Conservation (phyloP, 2,329 filamentous ascomycete genomes). For the Penicillium corylophilum region DNA sequence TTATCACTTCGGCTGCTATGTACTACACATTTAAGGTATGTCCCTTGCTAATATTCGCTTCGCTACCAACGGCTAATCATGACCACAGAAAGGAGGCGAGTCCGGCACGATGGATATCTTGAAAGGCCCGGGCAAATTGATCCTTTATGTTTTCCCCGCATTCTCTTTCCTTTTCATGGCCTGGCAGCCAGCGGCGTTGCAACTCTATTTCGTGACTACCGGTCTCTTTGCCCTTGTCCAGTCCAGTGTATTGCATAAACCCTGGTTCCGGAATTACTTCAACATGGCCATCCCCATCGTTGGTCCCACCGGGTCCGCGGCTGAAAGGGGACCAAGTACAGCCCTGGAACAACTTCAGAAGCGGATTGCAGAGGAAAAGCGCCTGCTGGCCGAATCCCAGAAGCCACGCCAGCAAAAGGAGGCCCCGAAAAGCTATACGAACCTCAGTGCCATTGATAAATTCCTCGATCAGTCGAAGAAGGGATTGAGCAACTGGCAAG, state of each 20-base stretch:
- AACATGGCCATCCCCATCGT: slow-evolving; percentile 24
- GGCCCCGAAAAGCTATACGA: neutral
- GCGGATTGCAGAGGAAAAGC: neutral
- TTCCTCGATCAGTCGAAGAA: slow-evolving; percentile 33
- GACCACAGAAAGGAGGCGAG: slow-evolving; percentile 39
- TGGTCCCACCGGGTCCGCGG: neutral
- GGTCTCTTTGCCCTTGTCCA: slow-evolving; percentile 44
- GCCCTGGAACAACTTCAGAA: neutral
- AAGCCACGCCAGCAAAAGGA: neutral
- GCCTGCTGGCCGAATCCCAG: neutral
- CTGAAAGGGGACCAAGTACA: neutral
- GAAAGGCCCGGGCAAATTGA: slow-evolving; percentile 29
- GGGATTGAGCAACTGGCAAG: slow-evolving; percentile 23
- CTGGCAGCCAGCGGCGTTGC: slow-evolving; percentile 57
- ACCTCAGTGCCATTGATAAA: slow-evolving; percentile 31
- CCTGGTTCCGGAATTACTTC: slow-evolving; percentile 29
- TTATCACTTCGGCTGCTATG: slow-evolving; percentile 57
- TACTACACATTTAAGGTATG: slow-evolving; percentile 60
- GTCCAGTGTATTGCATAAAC: slow-evolving; percentile 44
- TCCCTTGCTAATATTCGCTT: slow-evolving; percentile 6
- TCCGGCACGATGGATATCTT: slow-evolving; percentile 34
- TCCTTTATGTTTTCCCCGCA: slow-evolving; percentile 51
- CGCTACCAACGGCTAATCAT: neutral
- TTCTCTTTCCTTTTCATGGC: slow-evolving; percentile 55
- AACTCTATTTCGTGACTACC: slow-evolving; percentile 60